Evolutionary conservation across 129 eudicot genomes (phyloP), one percentile per base, ranked within the genome.

Genomic region (Centrapalus pauciflorus): DNA sequence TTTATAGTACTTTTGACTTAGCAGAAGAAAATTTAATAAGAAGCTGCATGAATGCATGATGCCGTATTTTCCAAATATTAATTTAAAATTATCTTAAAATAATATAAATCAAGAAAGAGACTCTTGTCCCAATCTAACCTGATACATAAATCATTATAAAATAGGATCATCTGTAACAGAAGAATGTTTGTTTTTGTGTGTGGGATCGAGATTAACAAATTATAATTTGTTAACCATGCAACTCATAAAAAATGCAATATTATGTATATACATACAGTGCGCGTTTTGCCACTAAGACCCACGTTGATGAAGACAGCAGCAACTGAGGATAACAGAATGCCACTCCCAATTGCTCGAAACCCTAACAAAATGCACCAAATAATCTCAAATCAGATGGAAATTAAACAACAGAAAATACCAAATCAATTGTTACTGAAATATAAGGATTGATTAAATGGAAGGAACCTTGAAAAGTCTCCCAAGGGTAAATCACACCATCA

Each of bases 291-390:
- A 45, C 97, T 90, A 61, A 87, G 87, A 25, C 90, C 86, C 2
- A 74, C 28, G 71, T 90, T 78, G 35, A 87, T 81, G 66, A 87
- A 79, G 24, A 83, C 34, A 2, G 87, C 80, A 46, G 95, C 93
- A 3, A 73, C 23, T 2, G 84, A 57, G 13, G 97, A 90, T 64
- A 87, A 48, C 30, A 74, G 14, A 61, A 82, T 17, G 7, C 95
- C 95, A 66, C 87, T 66, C 21, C 97, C 96, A 65, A 90, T 82
- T 54, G 87, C 87, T 28, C 96, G 85, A 79, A 87, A 90, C 20
- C 95, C 97, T 74, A n/a, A n/a, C n/a, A n/a, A n/a, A n/a, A n/a
- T n/a, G n/a, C n/a, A n/a, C n/a, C n/a, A n/a, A n/a, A n/a, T n/a
- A n/a, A n/a, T n/a, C n/a, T n/a, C n/a, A n/a, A 19, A 38, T 57